Percentiles rank a stretch among this genome's conserved stretches.
Evolutionary conservation across 768 basidiomycete species (phyloP).

Genomic region (Scleroderma citrinum): DNA sequence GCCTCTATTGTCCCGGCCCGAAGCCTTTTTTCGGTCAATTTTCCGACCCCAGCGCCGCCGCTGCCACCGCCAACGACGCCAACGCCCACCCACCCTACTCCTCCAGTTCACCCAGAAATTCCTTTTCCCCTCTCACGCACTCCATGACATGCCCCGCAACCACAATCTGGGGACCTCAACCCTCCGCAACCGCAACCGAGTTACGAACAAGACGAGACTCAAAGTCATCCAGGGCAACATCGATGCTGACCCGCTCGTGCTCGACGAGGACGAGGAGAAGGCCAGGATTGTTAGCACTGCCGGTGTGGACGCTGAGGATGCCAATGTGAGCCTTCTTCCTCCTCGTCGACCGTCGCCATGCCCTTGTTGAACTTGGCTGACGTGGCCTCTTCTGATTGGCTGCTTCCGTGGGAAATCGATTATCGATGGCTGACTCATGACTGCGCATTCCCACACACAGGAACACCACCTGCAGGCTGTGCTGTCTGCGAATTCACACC

Average conservation of each 20-base stretch:
- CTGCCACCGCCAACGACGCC: conserved; percentile 45
- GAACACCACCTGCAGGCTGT: conserved; percentile 57
- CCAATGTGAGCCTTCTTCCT: conserved; percentile 67
- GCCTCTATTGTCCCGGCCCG: conserved; percentile 44
- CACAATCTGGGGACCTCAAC: conserved; percentile 71
- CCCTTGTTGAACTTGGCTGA: conserved; percentile 35
- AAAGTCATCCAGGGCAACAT: conserved; percentile 77
- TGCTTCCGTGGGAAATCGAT: conserved; percentile 36
- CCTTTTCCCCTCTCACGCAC: conserved; percentile 31
- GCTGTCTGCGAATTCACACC: conserved; percentile 47
- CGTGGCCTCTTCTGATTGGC: conserved; percentile 47
- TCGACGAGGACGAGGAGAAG: conserved; percentile 85
- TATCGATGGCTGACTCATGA: conserved; percentile 52
- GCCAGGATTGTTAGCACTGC: conserved; percentile 75
- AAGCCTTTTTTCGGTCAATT: conserved; percentile 62
- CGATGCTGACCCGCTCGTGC: conserved; percentile 72
- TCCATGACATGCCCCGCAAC: conserved; percentile 88
- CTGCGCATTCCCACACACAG: conserved; percentile 25
- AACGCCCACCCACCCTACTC: conserved; percentile 19
- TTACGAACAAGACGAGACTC: conserved; percentile 89
- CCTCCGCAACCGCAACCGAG: conserved; percentile 81
- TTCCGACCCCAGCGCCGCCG: conserved; percentile 55
- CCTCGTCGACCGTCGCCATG: conserved; percentile 30
- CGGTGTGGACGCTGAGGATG: conserved; percentile 89
- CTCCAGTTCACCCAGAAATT: conserved; percentile 33